phyloP scores from a whole-genome alignment of 148 eudicot species.

The Cornus kousa region DNA sequence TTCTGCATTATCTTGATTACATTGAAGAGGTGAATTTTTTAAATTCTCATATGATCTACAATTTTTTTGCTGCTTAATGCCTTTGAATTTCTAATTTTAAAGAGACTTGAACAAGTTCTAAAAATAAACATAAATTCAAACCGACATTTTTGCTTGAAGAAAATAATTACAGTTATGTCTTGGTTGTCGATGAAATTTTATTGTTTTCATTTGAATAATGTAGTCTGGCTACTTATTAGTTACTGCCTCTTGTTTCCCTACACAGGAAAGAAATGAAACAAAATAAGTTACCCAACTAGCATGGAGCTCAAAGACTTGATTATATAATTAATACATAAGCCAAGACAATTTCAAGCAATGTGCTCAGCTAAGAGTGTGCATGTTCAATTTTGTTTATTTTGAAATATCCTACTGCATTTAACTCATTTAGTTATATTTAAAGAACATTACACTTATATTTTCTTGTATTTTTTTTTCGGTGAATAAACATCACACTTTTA shows the following conservation, averaged over 20 bases:
- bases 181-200: not conserved
- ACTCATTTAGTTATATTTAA: not conserved
- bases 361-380: not conserved
- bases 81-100: not conserved
- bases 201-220: not conserved
- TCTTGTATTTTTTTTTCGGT: too few relatives aligned
- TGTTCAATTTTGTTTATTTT: not conserved
- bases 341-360: not conserved
- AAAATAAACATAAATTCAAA: not conserved
- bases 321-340: not conserved
- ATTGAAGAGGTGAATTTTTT: slow-evolving; percentile 73
- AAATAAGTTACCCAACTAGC: not conserved
- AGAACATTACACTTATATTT: not conserved
- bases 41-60: not conserved
- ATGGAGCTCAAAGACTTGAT: not conserved
- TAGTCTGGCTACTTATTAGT: not conserved
- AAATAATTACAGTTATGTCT: not conserved
- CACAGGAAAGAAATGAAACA: not conserved
- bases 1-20: slow-evolving; percentile 74
- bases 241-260: not conserved
- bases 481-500: not conserved
- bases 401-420: not conserved
- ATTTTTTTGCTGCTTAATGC: not conserved
- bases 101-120: not conserved
- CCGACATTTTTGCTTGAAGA: not conserved